Percentiles rank a stretch among this genome's conserved stretches.
Evolutionary conservation across 2,329 filamentous ascomycete species (phyloP).

Genomic region (Cadophora luteo-olivacea): DNA sequence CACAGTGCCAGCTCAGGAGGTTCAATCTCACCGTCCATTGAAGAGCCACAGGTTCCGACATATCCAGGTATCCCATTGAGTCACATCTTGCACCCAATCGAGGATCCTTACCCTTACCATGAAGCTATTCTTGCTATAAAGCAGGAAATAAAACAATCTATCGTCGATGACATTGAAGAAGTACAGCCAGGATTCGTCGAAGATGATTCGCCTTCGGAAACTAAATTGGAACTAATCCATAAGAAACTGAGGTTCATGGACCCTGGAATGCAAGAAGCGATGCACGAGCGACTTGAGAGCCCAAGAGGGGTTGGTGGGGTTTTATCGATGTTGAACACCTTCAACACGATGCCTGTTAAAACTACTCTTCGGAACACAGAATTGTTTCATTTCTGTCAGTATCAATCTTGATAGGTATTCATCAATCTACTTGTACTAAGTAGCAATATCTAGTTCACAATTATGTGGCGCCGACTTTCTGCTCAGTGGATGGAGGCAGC

Average conservation of each 20-base stretch:
- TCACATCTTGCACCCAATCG: not conserved
- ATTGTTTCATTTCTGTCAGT: constrained; percentile 29
- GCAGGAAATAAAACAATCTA: not conserved
- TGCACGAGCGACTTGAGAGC: not conserved
- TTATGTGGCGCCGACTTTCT: constrained; percentile 25
- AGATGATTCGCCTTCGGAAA: not conserved
- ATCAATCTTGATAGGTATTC: not conserved
- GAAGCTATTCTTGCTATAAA: not conserved
- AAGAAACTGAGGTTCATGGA: not conserved
- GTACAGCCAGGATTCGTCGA: not conserved
- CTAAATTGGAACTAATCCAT: not conserved
- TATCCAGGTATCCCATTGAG: constrained; percentile 4
- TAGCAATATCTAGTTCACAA: constrained; percentile 18
- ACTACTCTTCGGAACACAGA: constrained; percentile 23
- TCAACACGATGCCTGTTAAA: constrained; percentile 23
- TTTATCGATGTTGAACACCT: constrained; percentile 20
- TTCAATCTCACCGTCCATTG: not conserved
- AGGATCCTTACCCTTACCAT: not conserved
- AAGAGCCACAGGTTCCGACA: not conserved
- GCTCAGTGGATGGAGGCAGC: constrained; percentile 26
- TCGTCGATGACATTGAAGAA: not conserved
- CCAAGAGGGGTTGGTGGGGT: constrained; percentile 23
- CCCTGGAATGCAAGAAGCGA: not conserved
- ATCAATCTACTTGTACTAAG: not conserved
- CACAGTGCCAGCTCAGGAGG: constrained; percentile 6